Evolutionary conservation across 2,329 filamentous ascomycete species (phyloP).

Genomic region (Aspergillus sp.): DNA sequence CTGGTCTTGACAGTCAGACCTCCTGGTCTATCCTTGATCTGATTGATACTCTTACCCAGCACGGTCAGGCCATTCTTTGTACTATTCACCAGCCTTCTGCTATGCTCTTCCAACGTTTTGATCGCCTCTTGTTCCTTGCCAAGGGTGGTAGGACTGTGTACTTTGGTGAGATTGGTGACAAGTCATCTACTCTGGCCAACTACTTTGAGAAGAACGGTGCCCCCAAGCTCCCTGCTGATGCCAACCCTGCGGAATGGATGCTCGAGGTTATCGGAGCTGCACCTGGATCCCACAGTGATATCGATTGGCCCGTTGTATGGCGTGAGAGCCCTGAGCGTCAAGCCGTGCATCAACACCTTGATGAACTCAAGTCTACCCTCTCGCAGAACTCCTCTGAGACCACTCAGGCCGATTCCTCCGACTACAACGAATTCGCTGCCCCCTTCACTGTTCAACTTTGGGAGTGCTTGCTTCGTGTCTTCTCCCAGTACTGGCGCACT

Average conservation of each 20-base stretch:
- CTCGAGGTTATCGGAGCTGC: conserved; percentile 64
- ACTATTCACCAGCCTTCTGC: conserved; percentile 98
- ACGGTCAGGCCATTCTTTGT: conserved; percentile 91
- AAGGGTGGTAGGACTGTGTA: conserved; percentile 70
- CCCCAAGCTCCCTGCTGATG: conserved; percentile 60
- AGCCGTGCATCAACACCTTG: conserved; percentile 61
- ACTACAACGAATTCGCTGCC: conserved; percentile 79
- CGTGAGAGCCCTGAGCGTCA: conserved; percentile 61
- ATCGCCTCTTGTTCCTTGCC: conserved; percentile 67
- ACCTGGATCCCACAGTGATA: conserved; percentile 65
- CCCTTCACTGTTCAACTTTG: conserved; percentile 70
- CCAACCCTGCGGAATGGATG: conserved; percentile 80
- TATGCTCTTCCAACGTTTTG: conserved; percentile 88
- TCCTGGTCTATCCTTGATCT: conserved; percentile 91
- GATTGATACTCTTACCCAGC: conserved; percentile 85
- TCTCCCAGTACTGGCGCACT: conserved; percentile 90
- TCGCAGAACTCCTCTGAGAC: conserved; percentile 46
- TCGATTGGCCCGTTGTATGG: conserved; percentile 70
- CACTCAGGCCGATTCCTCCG: conserved; percentile 52
- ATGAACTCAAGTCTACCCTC: conserved; percentile 52
- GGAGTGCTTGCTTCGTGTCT: conserved; percentile 73
- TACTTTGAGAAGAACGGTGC: conserved; percentile 72
- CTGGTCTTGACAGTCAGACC: conserved; percentile 89
- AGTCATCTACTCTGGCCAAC: conserved; percentile 60
- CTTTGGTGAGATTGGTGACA: conserved; percentile 68